Evolutionary conservation across 768 basidiomycete genomes (phyloP), one percentile per base, ranked within the genome.

Genomic region (Phylloporus rhodoxanthus): DNA sequence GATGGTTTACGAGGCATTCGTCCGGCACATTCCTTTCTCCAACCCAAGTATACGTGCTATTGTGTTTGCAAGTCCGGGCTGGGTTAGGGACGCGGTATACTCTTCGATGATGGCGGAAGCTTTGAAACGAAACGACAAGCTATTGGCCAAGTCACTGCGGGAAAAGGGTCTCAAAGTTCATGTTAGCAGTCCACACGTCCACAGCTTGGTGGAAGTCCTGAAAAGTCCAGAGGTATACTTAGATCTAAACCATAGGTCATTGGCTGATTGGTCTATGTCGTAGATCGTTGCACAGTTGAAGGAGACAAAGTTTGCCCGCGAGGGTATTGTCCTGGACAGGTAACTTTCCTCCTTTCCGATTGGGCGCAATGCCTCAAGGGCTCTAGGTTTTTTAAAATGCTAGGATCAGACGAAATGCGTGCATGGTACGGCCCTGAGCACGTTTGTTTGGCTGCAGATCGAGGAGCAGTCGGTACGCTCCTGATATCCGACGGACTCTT

Each of bases 401-500:
- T 98, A 25, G 91, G 87, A 0, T 78, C 78, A 1, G 94, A 99
- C 58, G 94, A 97, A 66, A 84, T 94, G 74, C 79, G 96, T 47
- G 96, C 96, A 5, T 99, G 96, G 96, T 99, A 99, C 67, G 96
- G 95, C 2, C 91, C 94, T 11, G 85, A 90, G 43, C 96, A 99
- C 67, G 96, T 99, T 48, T 74, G 77, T 43, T 76, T 96, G 19
- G 96, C 96, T 4, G 86, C 90, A 30, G 90, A 94, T 62, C 77
- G 96, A 43, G 94, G 93, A 1, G 96, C 96, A 0, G 84, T 98
- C 36, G 93, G 93, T 14, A 92, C 91, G 2, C 75, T 99, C 23
- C 74, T 99, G 46, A 98, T 99, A 38, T 95, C 93, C 15, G 96
- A 99, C 60, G 85, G 85, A 60, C 77, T 98, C 28, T 99, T 98